These are phyloP conservation scores for Trichodelitschia bisporula DNA, from an alignment of 495 filamentous ascomycete genomes.

Conservation along the genomic window DNA sequence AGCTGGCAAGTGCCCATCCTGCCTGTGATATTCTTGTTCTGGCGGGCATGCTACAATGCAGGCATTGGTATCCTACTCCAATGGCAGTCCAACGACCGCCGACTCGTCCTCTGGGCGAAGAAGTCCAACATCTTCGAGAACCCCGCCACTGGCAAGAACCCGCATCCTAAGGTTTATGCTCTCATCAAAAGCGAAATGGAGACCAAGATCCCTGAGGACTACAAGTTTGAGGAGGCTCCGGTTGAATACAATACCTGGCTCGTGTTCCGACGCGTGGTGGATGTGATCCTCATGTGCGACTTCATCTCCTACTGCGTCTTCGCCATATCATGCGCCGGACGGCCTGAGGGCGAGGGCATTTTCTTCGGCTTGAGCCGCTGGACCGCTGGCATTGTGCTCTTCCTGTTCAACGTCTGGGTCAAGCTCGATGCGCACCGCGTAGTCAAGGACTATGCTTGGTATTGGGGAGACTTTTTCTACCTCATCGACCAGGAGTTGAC, in stretches of 20 bases:
- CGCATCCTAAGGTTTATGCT: conserved; percentile 54
- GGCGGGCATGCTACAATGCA: conserved; percentile 75
- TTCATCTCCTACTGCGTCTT: conserved; percentile 93
- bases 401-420: conserved; percentile 95
- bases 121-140: conserved; percentile 67
- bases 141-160: conserved; percentile 53
- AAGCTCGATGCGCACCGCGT: conserved; percentile 94
- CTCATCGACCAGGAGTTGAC: conserved; percentile 94
- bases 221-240: conserved; percentile 77
- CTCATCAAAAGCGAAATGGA: conserved; percentile 74
- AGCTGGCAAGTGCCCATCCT: conserved; percentile 46
- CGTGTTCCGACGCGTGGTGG: conserved; percentile 79
- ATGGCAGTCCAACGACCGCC: conserved; percentile 70
- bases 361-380: conserved; percentile 50
- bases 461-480: conserved; percentile 99
- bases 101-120: conserved; percentile 69
- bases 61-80: conserved; percentile 82
- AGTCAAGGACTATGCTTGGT: conserved; percentile 99
- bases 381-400: conserved; percentile 52
- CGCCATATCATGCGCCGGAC: conserved; percentile 65
- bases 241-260: conserved; percentile 99
- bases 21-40: conserved; percentile 66
- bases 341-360: conserved; percentile 43
- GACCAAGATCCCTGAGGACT: conserved; percentile 81
- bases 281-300: conserved; percentile 94